Percentiles rank a stretch among this genome's conserved stretches.
Conservation (phyloP, 1,284 basidiomycete genomes). For the Trichosporon sp. region DNA sequence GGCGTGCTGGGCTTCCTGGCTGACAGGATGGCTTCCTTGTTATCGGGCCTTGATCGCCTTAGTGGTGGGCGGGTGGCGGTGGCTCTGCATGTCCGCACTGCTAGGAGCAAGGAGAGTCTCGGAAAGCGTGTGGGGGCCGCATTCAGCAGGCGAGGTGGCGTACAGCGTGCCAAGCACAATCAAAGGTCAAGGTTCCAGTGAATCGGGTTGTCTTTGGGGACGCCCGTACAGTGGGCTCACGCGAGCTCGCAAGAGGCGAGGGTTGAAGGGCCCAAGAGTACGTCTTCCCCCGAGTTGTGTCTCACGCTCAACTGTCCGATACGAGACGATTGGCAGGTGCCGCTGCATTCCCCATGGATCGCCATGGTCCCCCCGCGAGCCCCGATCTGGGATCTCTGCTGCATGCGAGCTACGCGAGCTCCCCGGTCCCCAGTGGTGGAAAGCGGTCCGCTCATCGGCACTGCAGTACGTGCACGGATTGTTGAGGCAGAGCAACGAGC, state of each 20-base stretch:
- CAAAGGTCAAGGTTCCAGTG: background rate
- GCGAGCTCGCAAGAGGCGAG: background rate
- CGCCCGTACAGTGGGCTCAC: background rate
- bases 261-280: background rate
- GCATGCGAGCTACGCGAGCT: background rate
- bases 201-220: background rate
- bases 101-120: background rate
- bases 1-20: too few relatives aligned
- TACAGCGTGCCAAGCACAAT: background rate
- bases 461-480: background rate
- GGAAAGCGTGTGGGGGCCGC: background rate
- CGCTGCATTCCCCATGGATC: conserved; percentile 9
- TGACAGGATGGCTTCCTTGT: background rate
- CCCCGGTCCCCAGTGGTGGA: background rate
- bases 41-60: background rate
- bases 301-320: background rate
- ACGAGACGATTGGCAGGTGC: background rate
- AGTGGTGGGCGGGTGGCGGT: conserved; percentile 2
- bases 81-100: background rate
- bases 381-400: conserved; percentile 5
- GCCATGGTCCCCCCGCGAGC: background rate
- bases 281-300: background rate
- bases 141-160: background rate
- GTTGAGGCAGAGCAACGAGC: background rate
- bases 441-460: too few relatives aligned